Evolutionary conservation across 148 eudicot genomes (phyloP), one percentile per base, ranked within the genome.

Genomic region (Chenopodium quinoa): DNA sequence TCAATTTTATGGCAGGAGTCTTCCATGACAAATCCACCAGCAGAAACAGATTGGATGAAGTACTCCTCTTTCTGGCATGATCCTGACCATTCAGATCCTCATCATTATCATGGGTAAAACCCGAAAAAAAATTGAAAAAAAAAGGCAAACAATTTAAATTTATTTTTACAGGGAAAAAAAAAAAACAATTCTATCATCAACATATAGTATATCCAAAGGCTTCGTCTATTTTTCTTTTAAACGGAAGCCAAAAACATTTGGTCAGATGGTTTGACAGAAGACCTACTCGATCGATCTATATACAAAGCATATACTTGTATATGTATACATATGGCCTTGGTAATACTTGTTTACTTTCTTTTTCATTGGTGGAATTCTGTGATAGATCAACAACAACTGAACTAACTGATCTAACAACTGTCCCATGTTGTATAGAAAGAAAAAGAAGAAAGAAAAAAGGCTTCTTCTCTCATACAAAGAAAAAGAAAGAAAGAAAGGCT

Each of bases 51-150:
- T 58, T 94, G 98, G 98, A 78, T 94, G 86, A 94, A 91, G 89
- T 94, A 87, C 89, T 90, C 97, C 79, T 58, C 85, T 79, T 94
- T 94, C 89, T 94, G 98, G 98, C 91, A 86, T 73, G 94, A 92
- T 79, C 92, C 97, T 83, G 92, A 94, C 92, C 89, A 91, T 84
- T 93, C 91, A 83, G 92, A 91, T 50, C 8, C 44, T 14, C 62
- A 56, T 56, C 62, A 56, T 92, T 92, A 89, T 91, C 94, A 91
- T 90, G 91, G 92, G 67, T 89, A 89, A 89, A 19, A 79, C 69
- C 75, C 62, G 73, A 79, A 76, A 20, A 52, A 66, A 3, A 31
- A 60, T 19, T 31, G 9, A 7, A n/a, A 32, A 58, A 23, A 56
- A 46, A 75, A 74, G 8, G 22, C 29, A 71, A 31, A 31, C n/a